Evolutionary conservation across 257 asterid species (phyloP), one percentile per base, ranked within the genome.

Genomic region (Jacaranda copaia): DNA sequence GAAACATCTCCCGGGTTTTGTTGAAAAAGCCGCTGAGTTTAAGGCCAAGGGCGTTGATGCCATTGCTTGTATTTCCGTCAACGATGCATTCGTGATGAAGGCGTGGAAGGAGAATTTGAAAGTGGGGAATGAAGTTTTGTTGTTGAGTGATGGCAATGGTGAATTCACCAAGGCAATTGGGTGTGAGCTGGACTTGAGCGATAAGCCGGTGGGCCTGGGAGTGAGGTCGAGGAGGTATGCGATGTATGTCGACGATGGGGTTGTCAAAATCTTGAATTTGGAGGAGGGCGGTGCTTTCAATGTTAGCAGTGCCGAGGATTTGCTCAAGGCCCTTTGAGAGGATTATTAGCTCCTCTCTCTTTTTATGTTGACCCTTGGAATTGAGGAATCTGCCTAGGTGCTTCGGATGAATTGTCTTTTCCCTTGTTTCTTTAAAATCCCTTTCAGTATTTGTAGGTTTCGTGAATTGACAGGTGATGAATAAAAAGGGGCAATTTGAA

Each of bases 231-330:
- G 99, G 80, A 86, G 99, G 81, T 95, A 93, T 58, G 97, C 98
- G 0, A 89, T 95, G 90, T 88, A 78, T 60, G 94, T 88, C 12
- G 98, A 89, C 9, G 89, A 96, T 71, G 99, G 99, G 4, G 91
- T 89, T 42, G 98, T 96, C 10, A 96, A 93, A 74, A 82, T 88
- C 68, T 75, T 90, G 89, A 96, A 96, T 79, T 78, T 96, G 92
- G 99, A 96, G 73, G 98, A 96, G 1, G 99, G 99, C 10, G 99
- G 99, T 2, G 97, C 99, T 18, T 93, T 96, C 63, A 91, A 89
- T 66, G 93, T 91, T n/a, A 96, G 99, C 90, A 92, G 99, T 68
- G 99, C 99, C 7, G 99, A 91, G 84, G 98, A 93, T 79, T 35
- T 96, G 90, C 98, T 96, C 78, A 88, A 90, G 73, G 90, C 86